A percentile compares a stretch with the other conserved stretches of the same genome.
These are phyloP conservation scores for Thielaviopsis ethacetica DNA, from an alignment of 2,329 filamentous ascomycete genomes.

Conservation along the genomic window DNA sequence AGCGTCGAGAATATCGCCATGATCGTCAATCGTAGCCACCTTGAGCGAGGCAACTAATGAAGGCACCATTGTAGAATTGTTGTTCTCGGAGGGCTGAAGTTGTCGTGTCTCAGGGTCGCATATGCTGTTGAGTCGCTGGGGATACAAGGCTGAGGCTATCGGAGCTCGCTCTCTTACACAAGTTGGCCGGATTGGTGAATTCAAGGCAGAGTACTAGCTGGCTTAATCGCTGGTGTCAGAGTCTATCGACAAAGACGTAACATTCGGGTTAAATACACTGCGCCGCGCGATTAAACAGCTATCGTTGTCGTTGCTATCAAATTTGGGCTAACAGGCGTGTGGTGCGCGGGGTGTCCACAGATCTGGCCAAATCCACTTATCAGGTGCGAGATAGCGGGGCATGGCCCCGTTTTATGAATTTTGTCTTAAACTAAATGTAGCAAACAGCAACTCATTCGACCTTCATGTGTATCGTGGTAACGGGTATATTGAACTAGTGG, in stretches of 20 bases:
- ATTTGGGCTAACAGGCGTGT: neutral
- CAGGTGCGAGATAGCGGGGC: neutral
- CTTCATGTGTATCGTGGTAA: neutral
- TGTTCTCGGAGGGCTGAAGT: neutral
- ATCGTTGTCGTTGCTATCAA: neutral
- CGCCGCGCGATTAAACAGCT: neutral
- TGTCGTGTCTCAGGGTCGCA: neutral
- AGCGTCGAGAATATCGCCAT: slow-evolving; percentile 53
- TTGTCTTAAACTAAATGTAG: neutral
- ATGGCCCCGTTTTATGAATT: neutral
- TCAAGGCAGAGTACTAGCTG: neutral
- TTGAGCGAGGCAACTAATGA: slow-evolving; percentile 35
- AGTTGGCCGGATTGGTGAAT: neutral
- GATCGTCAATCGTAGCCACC: slow-evolving; percentile 45
- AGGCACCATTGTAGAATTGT: slow-evolving; percentile 2
- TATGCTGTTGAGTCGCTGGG: neutral
- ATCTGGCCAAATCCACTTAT: neutral
- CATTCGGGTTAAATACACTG: neutral
- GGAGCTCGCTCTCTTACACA: neutral
- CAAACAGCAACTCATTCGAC: too few relatives aligned
- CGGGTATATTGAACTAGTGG: neutral
- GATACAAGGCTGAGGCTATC: neutral
- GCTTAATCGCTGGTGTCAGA: neutral
- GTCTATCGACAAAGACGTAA: neutral
- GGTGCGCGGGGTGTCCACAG: neutral